Evolutionary conservation across 1,139 yeast species (phyloP).

Genomic region (Wickerhamomyces sp.): DNA sequence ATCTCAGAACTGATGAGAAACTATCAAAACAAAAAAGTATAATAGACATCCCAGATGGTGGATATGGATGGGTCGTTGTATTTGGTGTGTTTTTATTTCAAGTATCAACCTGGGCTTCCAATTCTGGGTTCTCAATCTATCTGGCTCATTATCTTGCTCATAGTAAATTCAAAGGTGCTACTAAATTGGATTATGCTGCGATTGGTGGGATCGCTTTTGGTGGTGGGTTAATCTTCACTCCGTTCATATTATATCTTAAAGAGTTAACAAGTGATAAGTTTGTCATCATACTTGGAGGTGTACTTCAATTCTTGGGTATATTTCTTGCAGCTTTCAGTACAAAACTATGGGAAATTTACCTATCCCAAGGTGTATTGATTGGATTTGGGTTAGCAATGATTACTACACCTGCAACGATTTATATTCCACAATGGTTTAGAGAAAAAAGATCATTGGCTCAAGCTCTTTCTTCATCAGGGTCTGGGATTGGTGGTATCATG

Average conservation of each 20-base stretch:
- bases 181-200: slow-evolving; percentile 52
- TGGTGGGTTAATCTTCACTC: slow-evolving; percentile 47
- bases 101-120: slow-evolving; percentile 64
- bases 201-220: slow-evolving; percentile 63
- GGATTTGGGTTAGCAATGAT: slow-evolving; percentile 55
- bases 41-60: slow-evolving; percentile 24
- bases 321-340: slow-evolving; percentile 58
- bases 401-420: slow-evolving; percentile 46
- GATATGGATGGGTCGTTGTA: slow-evolving; percentile 58
- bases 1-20: neutral
- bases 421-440: slow-evolving; percentile 54
- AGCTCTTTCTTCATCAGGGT: slow-evolving; percentile 46
- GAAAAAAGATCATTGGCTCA: slow-evolving; percentile 46
- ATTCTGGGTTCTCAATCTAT: slow-evolving; percentile 52
- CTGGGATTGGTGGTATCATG: slow-evolving; percentile 47
- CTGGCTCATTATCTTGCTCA: slow-evolving; percentile 45
- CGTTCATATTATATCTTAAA: slow-evolving; percentile 14
- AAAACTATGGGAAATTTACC: slow-evolving; percentile 50
- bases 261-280: slow-evolving; percentile 9
- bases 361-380: slow-evolving; percentile 59
- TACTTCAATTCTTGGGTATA: slow-evolving; percentile 35
- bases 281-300: slow-evolving; percentile 16
- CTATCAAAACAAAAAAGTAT: neutral
- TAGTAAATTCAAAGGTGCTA: slow-evolving; percentile 46
- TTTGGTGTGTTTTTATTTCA: slow-evolving; percentile 45